A percentile compares a stretch with the other conserved stretches of the same genome.
Evolutionary conservation across 1,139 yeast species (phyloP).

Genomic region (Chernovozyma sophiae-reginae): DNA sequence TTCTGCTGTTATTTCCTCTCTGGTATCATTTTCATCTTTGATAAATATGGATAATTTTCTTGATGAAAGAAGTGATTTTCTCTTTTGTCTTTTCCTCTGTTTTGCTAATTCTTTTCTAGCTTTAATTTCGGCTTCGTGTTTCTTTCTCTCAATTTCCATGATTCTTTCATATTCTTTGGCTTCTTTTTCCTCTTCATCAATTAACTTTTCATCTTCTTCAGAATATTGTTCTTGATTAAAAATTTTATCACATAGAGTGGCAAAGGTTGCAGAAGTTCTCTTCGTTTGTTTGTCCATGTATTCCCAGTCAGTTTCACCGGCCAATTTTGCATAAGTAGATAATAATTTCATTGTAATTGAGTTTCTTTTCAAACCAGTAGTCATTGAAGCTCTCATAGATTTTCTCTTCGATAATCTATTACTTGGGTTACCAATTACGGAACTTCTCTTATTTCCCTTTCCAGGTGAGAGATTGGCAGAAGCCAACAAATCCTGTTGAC

Average conservation of each 20-base stretch:
- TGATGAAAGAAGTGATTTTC: conserved; percentile 41
- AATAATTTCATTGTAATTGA: conserved; percentile 67
- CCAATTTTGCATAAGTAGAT: conserved; percentile 66
- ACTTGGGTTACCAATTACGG: conserved; percentile 28
- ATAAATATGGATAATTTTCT: conserved; percentile 38
- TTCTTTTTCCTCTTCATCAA: conserved; percentile 48
- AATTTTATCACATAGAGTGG: conserved; percentile 69
- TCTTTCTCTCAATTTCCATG: conserved; percentile 49
- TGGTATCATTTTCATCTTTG: conserved; percentile 22
- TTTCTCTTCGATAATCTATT: conserved; percentile 36
- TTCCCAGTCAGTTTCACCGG: conserved; percentile 67
- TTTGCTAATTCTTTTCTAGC: conserved; percentile 47
- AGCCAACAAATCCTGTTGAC: conserved; percentile 23
- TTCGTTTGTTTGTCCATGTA: conserved; percentile 69
- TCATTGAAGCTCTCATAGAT: conserved; percentile 40
- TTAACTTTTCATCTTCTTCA: conserved; percentile 50
- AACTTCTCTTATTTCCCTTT: conserved; percentile 23
- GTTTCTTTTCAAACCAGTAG: conserved; percentile 54
- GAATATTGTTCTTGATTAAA: conserved; percentile 58
- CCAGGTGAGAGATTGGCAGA: conserved; percentile 27
- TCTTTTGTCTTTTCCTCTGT: conserved; percentile 41
- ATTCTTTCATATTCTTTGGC: conserved; percentile 46
- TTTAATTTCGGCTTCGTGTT: conserved; percentile 44
- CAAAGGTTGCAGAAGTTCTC: conserved; percentile 75
- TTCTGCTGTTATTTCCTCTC: conserved; percentile 23